Evolutionary conservation across 2,329 filamentous ascomycete species (phyloP).

Genomic region (Trichoderma harzianum): DNA sequence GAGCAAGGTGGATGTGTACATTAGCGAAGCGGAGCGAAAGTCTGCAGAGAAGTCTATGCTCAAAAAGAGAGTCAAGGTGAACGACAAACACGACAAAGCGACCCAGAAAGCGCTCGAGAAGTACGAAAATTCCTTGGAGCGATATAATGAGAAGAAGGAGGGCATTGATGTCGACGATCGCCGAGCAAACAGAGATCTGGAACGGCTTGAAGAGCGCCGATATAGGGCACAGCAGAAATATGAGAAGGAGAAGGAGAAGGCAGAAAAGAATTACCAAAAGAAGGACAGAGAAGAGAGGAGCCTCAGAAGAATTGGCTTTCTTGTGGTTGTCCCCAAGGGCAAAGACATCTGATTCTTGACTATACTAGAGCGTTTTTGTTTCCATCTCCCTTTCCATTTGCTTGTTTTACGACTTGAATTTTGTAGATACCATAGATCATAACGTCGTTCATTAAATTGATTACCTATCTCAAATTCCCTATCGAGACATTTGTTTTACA

Average conservation of each 20-base stretch:
- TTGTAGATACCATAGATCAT: not conserved
- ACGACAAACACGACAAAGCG: not conserved
- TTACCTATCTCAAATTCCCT: not conserved
- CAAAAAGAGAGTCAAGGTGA: not conserved
- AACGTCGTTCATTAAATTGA: not conserved
- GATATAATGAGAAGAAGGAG: not conserved
- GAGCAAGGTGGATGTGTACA: not conserved
- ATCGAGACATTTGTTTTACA: not conserved
- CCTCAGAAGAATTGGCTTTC: not conserved
- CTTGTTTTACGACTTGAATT: not conserved
- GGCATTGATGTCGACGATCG: not conserved
- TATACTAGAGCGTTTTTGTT: not conserved
- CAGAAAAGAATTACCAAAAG: not conserved
- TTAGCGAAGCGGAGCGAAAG: not conserved
- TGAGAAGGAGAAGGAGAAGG: not conserved
- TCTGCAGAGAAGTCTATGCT: conserved; percentile 4
- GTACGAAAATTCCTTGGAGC: not conserved
- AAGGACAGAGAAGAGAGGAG: not conserved
- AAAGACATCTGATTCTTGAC: not conserved
- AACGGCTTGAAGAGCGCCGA: not conserved
- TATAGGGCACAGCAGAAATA: not conserved
- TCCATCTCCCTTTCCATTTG: not conserved
- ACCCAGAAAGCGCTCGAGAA: not conserved
- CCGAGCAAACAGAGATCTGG: not conserved
- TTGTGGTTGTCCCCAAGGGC: not conserved